Percentiles rank a stretch among this genome's conserved stretches.
Evolutionary conservation across 164 flowering plant species (phyloP).

Genomic region (Vitis cinerea): DNA sequence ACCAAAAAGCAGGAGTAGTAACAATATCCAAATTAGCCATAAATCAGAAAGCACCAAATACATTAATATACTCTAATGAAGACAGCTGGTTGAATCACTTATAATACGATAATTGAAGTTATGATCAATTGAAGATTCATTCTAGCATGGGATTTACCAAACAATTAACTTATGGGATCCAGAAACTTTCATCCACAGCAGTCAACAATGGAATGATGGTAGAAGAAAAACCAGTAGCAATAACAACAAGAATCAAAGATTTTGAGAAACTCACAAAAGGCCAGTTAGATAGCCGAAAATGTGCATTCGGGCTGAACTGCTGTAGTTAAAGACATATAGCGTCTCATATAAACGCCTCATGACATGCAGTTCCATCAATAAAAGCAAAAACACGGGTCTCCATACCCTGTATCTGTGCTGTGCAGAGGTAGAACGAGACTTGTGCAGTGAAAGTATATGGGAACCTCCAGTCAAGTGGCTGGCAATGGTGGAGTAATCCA

Average conservation of each 20-base stretch:
- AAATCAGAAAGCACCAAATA: not conserved
- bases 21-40: not conserved
- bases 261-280: constrained; percentile 59
- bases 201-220: not conserved
- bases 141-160: no score
- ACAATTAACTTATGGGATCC: no score
- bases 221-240: not conserved
- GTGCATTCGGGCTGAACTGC: constrained; percentile 89
- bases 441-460: constrained; percentile 42
- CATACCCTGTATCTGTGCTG: constrained; percentile 44
- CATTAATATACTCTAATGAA: not conserved
- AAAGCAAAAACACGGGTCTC: constrained; percentile 65
- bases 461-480: constrained; percentile 75
- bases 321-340: constrained; percentile 69
- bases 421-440: constrained; percentile 27
- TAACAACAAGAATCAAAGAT: not conserved
- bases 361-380: constrained; percentile 89
- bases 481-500: constrained; percentile 42
- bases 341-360: constrained; percentile 83
- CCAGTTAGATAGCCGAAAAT: constrained; percentile 79
- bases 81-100: not conserved
- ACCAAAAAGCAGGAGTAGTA: not conserved
- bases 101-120: not conserved
- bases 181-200: not conserved
- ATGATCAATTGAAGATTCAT: not conserved